Conservation (phyloP, 208 protist species). For the Trypanosoma avium region DNA sequence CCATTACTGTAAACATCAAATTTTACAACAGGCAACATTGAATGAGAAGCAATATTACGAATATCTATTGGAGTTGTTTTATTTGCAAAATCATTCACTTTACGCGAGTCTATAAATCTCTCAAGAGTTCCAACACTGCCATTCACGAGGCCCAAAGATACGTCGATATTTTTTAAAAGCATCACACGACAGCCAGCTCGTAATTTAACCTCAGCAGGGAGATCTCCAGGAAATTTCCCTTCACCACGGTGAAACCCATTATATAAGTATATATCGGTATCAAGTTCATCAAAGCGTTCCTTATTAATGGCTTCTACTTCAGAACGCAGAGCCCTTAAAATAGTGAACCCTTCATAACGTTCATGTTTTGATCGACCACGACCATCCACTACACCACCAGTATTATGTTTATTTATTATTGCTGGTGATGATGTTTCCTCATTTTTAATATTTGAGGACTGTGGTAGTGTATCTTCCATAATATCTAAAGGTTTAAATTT, state of each 20-base stretch:
- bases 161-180: constrained; percentile 83
- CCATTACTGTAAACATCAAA: constrained; percentile 37
- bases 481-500: not conserved
- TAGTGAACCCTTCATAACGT: constrained; percentile 66
- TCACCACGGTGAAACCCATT: constrained; percentile 47
- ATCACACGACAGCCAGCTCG: constrained; percentile 85
- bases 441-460: too few relatives aligned
- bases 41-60: constrained; percentile 5
- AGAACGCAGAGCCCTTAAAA: constrained; percentile 51
- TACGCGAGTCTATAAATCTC: constrained; percentile 51
- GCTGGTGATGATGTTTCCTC: too few relatives aligned
- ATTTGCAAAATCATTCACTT: constrained; percentile 40
- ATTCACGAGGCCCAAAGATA: constrained; percentile 68
- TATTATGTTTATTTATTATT: too few relatives aligned
- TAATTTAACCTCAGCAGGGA: constrained; percentile 46
- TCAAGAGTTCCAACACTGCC: constrained; percentile 75
- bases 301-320: constrained; percentile 73
- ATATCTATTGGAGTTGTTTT: constrained; percentile 13
- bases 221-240: constrained; percentile 34
- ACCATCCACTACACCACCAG: constrained; percentile 12
- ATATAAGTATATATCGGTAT: constrained; percentile 48
- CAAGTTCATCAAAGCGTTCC: constrained; percentile 53
- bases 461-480: too few relatives aligned
- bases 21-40: constrained; percentile 56
- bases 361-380: constrained; percentile 15